Conservation (phyloP, 306 rosid species). For the Abrus precatorius region DNA sequence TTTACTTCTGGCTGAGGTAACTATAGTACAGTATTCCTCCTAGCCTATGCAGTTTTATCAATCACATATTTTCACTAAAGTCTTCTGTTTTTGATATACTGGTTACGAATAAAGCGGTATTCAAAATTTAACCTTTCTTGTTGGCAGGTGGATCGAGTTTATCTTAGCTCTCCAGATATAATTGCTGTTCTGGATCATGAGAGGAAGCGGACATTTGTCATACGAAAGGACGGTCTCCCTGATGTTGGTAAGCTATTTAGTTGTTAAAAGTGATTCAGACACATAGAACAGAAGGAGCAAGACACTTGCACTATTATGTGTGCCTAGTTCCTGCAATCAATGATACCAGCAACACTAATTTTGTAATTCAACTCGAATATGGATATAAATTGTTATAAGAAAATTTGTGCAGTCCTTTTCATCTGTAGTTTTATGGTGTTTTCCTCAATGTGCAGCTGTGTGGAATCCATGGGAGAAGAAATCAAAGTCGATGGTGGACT, state of each 20-base stretch:
- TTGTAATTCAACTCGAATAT: conserved; percentile 15
- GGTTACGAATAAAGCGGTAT: conserved; percentile 14
- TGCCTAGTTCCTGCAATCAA: conserved; percentile 32
- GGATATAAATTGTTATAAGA: background rate
- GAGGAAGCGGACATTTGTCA: conserved; percentile 79
- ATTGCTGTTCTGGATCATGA: conserved; percentile 92
- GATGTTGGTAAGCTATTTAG: conserved; percentile 78
- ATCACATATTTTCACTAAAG: conserved; percentile 1
- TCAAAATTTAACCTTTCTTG: conserved; percentile 23
- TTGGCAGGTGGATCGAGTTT: conserved; percentile 89
- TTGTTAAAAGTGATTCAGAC: background rate
- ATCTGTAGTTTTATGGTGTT: conserved; percentile 11
- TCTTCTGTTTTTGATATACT: conserved; percentile 1
- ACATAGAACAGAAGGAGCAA: background rate
- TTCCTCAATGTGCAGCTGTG: conserved; percentile 58
- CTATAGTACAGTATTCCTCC: background rate
- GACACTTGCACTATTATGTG: background rate
- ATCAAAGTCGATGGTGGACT: conserved; percentile 79
- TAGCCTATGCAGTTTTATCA: conserved; percentile 22
- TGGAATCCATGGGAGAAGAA: conserved; percentile 99
- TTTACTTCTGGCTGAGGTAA: conserved; percentile 4
- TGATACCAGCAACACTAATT: conserved; percentile 7
- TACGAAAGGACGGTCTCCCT: conserved; percentile 95
- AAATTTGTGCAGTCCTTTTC: background rate
- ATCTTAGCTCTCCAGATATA: conserved; percentile 77